Base-by-base conservation (phyloP, 2,329 filamentous ascomycete genomes). In the Hypoxylon sp. region DNA sequence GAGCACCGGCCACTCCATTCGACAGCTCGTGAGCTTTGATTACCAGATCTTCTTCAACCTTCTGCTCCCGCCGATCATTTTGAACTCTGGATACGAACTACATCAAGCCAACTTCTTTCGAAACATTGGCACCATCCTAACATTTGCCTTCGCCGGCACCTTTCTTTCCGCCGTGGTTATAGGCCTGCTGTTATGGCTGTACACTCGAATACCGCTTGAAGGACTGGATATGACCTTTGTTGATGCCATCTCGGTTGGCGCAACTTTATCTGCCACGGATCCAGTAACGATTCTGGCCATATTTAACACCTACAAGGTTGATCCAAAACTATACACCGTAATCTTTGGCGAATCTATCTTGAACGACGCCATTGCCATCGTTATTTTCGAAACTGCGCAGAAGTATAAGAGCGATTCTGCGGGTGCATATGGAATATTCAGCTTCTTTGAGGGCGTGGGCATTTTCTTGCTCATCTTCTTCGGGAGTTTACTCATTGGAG, bases 1-100 rank as follows among this genome's bases (percentile, higher is more conserved):
- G 70, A 93, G 90, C 47, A 91, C 92, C 57, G 91, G 92, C 72
- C 91, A 93, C 69, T 93, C 92, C 70, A 94, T 99, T 75, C 91
- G 94, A 79, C 92, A 93, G 78, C 90, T 93, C 71, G 94, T 99
- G 77, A 97, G 92, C 81, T 99, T 99, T 85, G 92, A 98, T 83
- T 98, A 98, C 80, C 94, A 98, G 79, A 97, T 98, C 85, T 99
- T 99, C 86, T 99, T 99, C 86, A 99, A 99, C 81, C 88, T 99
- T 50, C 89, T 99, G 11, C 92, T 99, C n/a, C 96, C 96, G 39
- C 96, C 96, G 62, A 99, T 99, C 78, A 99, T 99, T 79, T 87
- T 99, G 29, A 95, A 94, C 15, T 98, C 95, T 15, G 96, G 96
- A 60, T 99, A 98, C 82, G 96, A 99, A 81, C 82, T 99, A 68